Percentiles rank a stretch among this genome's conserved stretches.
These are phyloP conservation scores for Cinnamomum micranthum DNA, from an alignment of 164 flowering plant genomes.

Conservation along the genomic window DNA sequence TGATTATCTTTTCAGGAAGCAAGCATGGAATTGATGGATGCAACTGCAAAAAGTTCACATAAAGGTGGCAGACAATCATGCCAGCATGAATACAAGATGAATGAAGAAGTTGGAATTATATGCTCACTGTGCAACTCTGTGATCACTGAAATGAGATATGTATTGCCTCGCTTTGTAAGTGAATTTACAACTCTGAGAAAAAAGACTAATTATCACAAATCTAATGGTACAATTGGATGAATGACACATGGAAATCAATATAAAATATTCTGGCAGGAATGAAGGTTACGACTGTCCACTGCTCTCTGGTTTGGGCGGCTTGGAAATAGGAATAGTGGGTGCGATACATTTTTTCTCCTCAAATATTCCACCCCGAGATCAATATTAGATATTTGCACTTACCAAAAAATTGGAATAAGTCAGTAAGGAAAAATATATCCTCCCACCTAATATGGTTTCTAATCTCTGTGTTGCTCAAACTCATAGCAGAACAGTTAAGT, in stretches of 20 bases:
- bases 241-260: neutral
- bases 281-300: neutral
- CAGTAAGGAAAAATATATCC: no score
- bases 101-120: slow-evolving; percentile 75
- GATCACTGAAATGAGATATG: slow-evolving; percentile 54
- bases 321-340: neutral
- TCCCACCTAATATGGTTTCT: neutral
- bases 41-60: slow-evolving; percentile 14
- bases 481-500: neutral
- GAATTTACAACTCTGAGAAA: slow-evolving; percentile 2
- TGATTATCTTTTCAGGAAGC: slow-evolving; percentile 32
- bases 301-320: neutral
- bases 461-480: neutral
- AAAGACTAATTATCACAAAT: neutral
- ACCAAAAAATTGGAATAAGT: neutral
- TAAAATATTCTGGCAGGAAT: neutral
- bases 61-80: slow-evolving; percentile 29
- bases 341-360: neutral
- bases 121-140: slow-evolving; percentile 68
- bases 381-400: neutral
- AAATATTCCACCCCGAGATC: neutral
- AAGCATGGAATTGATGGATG: slow-evolving; percentile 11
- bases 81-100: slow-evolving; percentile 54
- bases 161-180: slow-evolving; percentile 78
- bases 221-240: neutral